Evolutionary conservation across 768 basidiomycete species (phyloP).

Genomic region (Postia placenta): DNA sequence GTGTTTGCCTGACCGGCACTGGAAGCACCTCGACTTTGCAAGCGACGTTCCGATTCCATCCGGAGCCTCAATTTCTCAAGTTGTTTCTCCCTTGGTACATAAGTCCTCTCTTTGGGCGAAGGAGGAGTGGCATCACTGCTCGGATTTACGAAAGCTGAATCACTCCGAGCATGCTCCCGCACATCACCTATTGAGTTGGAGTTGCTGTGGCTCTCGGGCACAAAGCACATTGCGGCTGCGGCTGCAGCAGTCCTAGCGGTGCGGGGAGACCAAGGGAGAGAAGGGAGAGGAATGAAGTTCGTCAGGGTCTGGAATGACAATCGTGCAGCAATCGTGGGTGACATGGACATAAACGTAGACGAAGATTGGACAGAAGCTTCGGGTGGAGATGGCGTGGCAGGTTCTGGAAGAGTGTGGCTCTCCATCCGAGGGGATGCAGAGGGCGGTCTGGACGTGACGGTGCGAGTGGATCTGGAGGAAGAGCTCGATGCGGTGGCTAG

Average conservation of each 20-base stretch:
- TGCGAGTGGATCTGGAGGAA: constrained; percentile 9
- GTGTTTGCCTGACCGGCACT: background rate
- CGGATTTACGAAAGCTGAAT: constrained; percentile 10
- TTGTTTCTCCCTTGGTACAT: constrained; percentile 61
- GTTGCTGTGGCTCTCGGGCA: constrained; percentile 14
- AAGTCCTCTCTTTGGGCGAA: constrained; percentile 27
- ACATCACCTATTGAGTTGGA: constrained; percentile 10
- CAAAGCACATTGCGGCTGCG: constrained; percentile 12
- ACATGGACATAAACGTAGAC: constrained; percentile 40
- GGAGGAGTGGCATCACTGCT: constrained; percentile 1
- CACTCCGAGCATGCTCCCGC: constrained; percentile 3
- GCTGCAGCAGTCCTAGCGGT: constrained; percentile 10
- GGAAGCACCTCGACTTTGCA: background rate
- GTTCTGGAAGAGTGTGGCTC: constrained; percentile 25
- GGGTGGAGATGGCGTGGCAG: constrained; percentile 6
- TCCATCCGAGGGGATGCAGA: constrained; percentile 31
- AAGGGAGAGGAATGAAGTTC: constrained; percentile 46
- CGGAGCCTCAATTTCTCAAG: constrained; percentile 54
- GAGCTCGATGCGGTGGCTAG: constrained; percentile 10
- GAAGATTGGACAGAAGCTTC: no score
- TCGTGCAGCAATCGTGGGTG: constrained; percentile 49
- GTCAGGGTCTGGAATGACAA: constrained; percentile 55
- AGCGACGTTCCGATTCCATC: constrained; percentile 34
- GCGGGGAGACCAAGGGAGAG: constrained; percentile 31
- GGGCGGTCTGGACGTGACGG: constrained; percentile 10